phyloP scores from a whole-genome alignment of 306 rosid genomes.

The Malus sylvestris region DNA sequence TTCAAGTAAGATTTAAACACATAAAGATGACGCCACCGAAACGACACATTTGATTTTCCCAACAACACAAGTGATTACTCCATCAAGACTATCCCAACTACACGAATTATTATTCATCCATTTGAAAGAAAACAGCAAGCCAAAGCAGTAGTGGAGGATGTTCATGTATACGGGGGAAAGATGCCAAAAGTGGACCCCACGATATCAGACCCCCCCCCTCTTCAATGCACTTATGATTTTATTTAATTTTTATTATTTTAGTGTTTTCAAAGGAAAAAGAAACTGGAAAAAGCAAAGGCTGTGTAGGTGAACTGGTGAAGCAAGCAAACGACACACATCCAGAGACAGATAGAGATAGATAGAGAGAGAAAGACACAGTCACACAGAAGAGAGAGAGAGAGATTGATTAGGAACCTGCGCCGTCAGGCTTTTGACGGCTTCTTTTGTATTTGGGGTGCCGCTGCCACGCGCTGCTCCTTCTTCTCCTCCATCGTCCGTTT shows the following conservation, averaged over 20 bases:
- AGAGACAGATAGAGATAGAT: background rate
- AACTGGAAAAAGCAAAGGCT: constrained; percentile 48
- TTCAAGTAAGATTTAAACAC: too few relatives aligned
- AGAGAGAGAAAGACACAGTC: background rate
- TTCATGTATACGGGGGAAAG: too few relatives aligned
- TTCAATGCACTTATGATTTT: constrained; percentile 27
- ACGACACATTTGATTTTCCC: too few relatives aligned
- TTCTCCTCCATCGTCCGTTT: constrained; percentile 25
- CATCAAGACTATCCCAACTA: too few relatives aligned
- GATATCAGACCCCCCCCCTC: background rate
- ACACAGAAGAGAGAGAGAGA: constrained; percentile 1
- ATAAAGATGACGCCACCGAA: too few relatives aligned
- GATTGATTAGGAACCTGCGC: constrained; percentile 57
- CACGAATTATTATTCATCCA: background rate
- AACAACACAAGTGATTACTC: too few relatives aligned
- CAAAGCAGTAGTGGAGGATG: background rate
- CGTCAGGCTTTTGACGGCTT: constrained; percentile 94
- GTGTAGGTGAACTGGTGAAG: constrained; percentile 21
- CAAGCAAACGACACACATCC: constrained; percentile 4
- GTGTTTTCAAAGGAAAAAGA: constrained; percentile 22
- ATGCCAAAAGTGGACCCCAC: constrained; percentile 48
- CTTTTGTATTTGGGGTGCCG: constrained; percentile 88
- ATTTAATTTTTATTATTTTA: constrained; percentile 9
- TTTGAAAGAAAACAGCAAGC: background rate
- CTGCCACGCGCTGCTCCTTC: constrained; percentile 68